Evolutionary conservation across 2,329 filamentous ascomycete species (phyloP).

Genomic region (Hymenoscyphus repandus): DNA sequence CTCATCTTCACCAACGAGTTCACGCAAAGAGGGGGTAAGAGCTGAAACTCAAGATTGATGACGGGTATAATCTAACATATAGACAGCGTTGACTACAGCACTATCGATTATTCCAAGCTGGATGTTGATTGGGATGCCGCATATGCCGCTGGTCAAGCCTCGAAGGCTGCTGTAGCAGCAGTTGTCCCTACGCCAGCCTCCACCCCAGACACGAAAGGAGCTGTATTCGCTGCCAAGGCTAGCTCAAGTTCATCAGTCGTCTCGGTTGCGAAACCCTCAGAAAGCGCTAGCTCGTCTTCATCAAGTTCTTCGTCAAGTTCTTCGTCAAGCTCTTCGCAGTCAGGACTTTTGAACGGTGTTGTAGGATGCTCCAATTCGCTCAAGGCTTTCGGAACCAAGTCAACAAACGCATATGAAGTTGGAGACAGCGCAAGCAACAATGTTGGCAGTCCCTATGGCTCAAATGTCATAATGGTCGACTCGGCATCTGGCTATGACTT

Average conservation of each 20-base stretch:
- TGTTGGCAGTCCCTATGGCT: constrained; percentile 24
- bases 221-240: not conserved
- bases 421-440: constrained; percentile 21
- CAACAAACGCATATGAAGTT: constrained; percentile 1
- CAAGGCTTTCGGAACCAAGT: constrained; percentile 16
- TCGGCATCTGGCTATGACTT: constrained; percentile 17
- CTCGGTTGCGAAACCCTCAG: constrained; percentile 2
- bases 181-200: constrained; percentile 1
- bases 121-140: constrained; percentile 26
- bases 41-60: not conserved
- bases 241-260: constrained; percentile 3
- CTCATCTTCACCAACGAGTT: constrained; percentile 23
- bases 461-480: constrained; percentile 28
- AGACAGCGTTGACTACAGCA: constrained; percentile 3
- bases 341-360: constrained; percentile 13
- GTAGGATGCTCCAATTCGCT: constrained; percentile 22
- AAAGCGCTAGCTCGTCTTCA: not conserved
- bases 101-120: constrained; percentile 26
- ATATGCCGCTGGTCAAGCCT: constrained; percentile 18
- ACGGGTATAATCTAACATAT: too few relatives aligned
- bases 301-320: not conserved
- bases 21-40: constrained; percentile 9
- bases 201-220: not conserved
- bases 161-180: constrained; percentile 4
- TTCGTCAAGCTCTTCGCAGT: not conserved